Percentiles rank a stretch among this genome's conserved stretches.
Conservation (phyloP, 1,284 basidiomycete genomes). For the Puccinia novopanici region DNA sequence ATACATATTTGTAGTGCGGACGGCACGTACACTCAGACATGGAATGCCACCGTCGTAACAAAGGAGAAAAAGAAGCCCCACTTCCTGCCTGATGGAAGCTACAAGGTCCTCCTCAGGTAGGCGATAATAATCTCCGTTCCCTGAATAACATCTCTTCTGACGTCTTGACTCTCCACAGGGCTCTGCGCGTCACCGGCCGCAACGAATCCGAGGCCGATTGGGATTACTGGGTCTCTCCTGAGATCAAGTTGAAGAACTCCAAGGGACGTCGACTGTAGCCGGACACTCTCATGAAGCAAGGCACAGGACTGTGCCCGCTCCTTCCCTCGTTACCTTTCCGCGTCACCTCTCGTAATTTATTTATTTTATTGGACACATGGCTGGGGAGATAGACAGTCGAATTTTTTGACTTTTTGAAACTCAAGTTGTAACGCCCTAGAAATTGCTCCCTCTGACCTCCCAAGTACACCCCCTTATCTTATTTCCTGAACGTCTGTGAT, state of each 20-base stretch:
- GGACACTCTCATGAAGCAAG: not conserved
- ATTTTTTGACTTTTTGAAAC: too few relatives aligned
- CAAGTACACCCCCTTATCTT: too few relatives aligned
- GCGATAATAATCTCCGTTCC: not conserved
- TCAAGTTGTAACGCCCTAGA: too few relatives aligned
- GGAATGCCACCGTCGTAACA: slow-evolving; percentile 6
- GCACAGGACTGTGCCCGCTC: too few relatives aligned
- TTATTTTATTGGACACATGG: too few relatives aligned
- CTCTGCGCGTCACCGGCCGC: not conserved
- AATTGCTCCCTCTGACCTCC: too few relatives aligned
- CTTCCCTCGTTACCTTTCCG: too few relatives aligned
- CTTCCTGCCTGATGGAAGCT: not conserved
- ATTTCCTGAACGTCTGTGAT: too few relatives aligned
- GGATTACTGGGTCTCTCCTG: not conserved
- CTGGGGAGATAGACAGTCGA: too few relatives aligned
- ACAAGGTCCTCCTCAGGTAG: slow-evolving; percentile 14
- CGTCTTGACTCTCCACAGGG: not conserved
- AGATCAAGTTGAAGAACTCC: not conserved
- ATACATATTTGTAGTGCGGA: not conserved
- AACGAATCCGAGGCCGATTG: not conserved
- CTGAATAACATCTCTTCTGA: not conserved
- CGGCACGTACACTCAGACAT: not conserved
- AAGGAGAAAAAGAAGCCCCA: not conserved
- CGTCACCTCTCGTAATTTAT: too few relatives aligned
- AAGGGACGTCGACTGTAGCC: not conserved